These are phyloP conservation scores for slime mould (Dictyostelium discoideum) DNA, from an alignment of 78 protist genomes.

Conservation along the genomic window DNA sequence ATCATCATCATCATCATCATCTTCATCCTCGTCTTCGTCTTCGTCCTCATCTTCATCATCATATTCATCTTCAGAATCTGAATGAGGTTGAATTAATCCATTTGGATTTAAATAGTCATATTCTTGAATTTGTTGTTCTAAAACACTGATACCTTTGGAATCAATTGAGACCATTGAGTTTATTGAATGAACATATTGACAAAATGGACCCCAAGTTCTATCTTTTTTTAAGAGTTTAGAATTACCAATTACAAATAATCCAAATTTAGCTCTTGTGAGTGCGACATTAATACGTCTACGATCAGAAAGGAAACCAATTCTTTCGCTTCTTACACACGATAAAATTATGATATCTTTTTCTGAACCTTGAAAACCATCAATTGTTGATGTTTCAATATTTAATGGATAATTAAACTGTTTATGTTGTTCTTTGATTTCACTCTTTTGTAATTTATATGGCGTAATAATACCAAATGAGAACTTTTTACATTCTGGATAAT, in stretches of 20 bases:
- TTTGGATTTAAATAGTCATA: neutral
- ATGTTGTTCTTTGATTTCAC: neutral
- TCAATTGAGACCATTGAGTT: neutral
- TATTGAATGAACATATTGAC: neutral
- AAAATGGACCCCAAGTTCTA: conserved; percentile 10
- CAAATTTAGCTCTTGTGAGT: conserved; percentile 89
- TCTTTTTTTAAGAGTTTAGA: neutral
- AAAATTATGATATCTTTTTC: conserved; percentile 89
- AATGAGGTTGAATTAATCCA: neutral
- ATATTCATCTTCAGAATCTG: neutral
- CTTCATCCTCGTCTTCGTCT: neutral
- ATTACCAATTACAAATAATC: conserved; percentile 83
- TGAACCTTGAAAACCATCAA: conserved; percentile 90
- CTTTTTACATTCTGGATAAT: neutral
- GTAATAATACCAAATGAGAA: conserved; percentile 13
- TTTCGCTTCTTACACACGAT: conserved; percentile 85
- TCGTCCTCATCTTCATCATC: neutral
- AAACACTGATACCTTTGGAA: neutral
- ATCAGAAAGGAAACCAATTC: conserved; percentile 91
- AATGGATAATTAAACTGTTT: neutral
- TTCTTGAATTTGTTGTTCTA: neutral
- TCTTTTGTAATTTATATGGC: conserved; percentile 33
- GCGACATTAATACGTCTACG: conserved; percentile 93
- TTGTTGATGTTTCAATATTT: conserved; percentile 51
- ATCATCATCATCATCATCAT: neutral